phyloP scores from a whole-genome alignment of 768 basidiomycete genomes.

The Lactarius quietus region DNA sequence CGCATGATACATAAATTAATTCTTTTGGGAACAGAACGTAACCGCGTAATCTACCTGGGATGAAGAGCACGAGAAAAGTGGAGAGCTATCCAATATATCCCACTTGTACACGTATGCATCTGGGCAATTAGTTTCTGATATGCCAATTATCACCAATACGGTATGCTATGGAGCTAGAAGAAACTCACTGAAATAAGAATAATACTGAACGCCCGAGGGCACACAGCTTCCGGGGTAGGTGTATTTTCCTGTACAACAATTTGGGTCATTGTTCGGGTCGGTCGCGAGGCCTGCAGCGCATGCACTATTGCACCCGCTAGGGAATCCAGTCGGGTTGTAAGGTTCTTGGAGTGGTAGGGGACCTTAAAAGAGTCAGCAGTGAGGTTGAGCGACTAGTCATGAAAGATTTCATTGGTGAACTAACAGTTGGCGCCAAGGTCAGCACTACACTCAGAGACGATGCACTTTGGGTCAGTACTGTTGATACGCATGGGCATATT shows the following conservation, averaged over 20 bases:
- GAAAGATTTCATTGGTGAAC: neutral
- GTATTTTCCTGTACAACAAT: constrained; percentile 60
- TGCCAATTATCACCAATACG: no score
- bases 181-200: no score
- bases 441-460: no score
- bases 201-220: no score
- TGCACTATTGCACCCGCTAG: constrained; percentile 44
- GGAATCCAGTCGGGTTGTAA: constrained; percentile 35
- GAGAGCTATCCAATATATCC: constrained; percentile 41
- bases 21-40: constrained; percentile 44
- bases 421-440: constrained; percentile 36
- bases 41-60: constrained; percentile 41
- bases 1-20: no score
- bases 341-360: constrained; percentile 36
- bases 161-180: no score
- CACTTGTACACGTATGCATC: constrained; percentile 50
- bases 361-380: constrained; percentile 28
- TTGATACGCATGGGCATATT: constrained; percentile 36
- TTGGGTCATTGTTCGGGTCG: constrained; percentile 36
- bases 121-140: no score
- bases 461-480: constrained; percentile 34
- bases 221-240: constrained; percentile 55
- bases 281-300: constrained; percentile 40
- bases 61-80: constrained; percentile 44
- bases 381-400: constrained; percentile 12